Evolutionary conservation across 1,284 basidiomycete species (phyloP).

Genomic region (Cryptococcus sp.): DNA sequence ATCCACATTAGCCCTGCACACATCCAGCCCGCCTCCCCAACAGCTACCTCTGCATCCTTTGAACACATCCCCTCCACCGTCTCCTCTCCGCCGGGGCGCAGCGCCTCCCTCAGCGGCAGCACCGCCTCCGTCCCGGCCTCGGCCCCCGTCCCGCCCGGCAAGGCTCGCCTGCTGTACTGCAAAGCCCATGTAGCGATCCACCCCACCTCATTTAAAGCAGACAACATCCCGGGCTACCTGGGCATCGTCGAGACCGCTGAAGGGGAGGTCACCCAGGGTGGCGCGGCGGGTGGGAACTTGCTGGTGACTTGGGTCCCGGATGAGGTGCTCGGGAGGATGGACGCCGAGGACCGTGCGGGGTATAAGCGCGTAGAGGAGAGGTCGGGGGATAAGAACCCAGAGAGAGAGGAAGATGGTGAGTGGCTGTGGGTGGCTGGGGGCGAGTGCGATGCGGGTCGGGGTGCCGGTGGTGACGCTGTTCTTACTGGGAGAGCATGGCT

Average conservation of each 20-base stretch:
- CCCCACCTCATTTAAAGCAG: slow-evolving; percentile 82
- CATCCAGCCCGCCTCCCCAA: too few relatives aligned
- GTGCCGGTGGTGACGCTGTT: slow-evolving; percentile 4
- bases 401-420: slow-evolving; percentile 42
- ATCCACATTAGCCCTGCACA: too few relatives aligned
- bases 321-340: slow-evolving; percentile 42
- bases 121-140: background rate
- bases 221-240: slow-evolving; percentile 91
- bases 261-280: background rate
- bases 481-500: background rate
- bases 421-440: background rate
- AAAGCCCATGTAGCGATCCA: slow-evolving; percentile 93
- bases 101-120: slow-evolving; percentile 2
- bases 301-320: slow-evolving; percentile 48
- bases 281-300: slow-evolving; percentile 5
- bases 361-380: slow-evolving; percentile 36
- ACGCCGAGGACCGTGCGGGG: slow-evolving; percentile 40
- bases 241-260: slow-evolving; percentile 68
- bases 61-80: slow-evolving; percentile 9
- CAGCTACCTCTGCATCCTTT: slow-evolving; percentile 11
- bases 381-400: background rate
- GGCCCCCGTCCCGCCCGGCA: slow-evolving; percentile 11
- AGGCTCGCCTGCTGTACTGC: slow-evolving; percentile 64
- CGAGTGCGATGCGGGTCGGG: background rate
- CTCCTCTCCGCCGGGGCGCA: slow-evolving; percentile 6